Conservation (phyloP, 2,329 filamentous ascomycete species). For the Colletotrichum endophyticum region DNA sequence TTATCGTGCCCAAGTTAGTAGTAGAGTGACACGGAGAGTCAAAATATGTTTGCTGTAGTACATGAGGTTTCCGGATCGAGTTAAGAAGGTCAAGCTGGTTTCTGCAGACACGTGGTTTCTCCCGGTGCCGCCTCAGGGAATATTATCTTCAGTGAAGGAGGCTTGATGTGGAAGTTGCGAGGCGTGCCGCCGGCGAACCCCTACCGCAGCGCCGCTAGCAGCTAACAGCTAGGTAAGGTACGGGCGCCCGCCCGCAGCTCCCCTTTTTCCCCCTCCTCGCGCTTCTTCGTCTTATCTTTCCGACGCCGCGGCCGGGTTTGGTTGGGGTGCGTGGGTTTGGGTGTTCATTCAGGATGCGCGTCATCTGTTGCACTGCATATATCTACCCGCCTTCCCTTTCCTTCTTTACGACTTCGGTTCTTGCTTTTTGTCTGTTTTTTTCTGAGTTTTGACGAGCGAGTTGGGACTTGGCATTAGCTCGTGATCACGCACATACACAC, state of each 20-base stretch:
- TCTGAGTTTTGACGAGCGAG: background rate
- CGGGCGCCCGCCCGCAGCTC: background rate
- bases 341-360: background rate
- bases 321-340: background rate
- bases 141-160: background rate
- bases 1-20: background rate
- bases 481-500: background rate
- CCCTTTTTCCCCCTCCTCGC: background rate
- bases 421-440: background rate
- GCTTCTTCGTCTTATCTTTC: background rate
- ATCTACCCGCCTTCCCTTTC: background rate
- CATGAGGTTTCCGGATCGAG: background rate
- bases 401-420: background rate
- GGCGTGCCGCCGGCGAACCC: background rate
- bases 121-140: background rate
- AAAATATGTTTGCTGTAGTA: background rate
- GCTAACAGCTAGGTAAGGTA: background rate
- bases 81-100: background rate
- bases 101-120: background rate
- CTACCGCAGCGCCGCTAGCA: background rate
- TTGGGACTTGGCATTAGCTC: background rate
- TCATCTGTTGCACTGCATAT: slow-evolving; percentile 11
- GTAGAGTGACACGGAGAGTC: background rate
- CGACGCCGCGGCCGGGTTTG: background rate
- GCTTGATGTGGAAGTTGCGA: background rate